Base-by-base conservation (phyloP, 805 yeast genomes). In the Kuraishia piskuri region DNA sequence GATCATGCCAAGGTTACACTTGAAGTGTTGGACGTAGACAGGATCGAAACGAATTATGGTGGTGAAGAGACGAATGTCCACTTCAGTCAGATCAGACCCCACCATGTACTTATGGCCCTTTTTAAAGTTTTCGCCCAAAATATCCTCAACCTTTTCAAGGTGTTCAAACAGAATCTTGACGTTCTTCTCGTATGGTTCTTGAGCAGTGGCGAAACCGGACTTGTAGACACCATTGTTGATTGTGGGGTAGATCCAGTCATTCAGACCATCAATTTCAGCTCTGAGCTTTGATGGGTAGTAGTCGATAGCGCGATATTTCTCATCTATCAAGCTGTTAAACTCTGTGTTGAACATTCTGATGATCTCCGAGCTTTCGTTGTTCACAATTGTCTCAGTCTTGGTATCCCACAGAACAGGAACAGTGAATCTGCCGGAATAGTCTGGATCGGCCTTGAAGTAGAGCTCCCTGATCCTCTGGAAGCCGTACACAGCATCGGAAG, bases 371-470 rank as follows among this genome's bases (percentile, higher is more conserved):
- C 95, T 85, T 69, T 92, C 98, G 68, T 92, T 92, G 72, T 81
- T 90, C 54, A 92, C 98, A 66, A 92, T 88, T 1, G 96, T 87
- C 53, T 81, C 70, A 31, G 79, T 77, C 70, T 91, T 84, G 63
- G 78, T 86, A 69, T 92, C 98, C 94, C 96, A 92, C 61, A 92
- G 74, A 2, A 91, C 88, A 1, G 98, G 98, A 37, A 92, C 98
- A 1, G 97, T 91, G 65, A 82, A 88, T 58, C 97, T 76, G 2
- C 95, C 97, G 17, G 68, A 71, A 69, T 90, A 91, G 26, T 85
- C 78, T 1, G 91, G 84, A 52, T 89, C 75, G 8, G 88, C 88
- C 67, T 83, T 83, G 69, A 71, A 83, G 67, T 92, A 92, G 22
- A 91, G 62, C 59, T 92, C 86, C 26, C 84, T 76, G 50, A 91